Evolutionary conservation across 106 monocot species (phyloP), one percentile per base, ranked within the genome.

Genomic region (Dendrobium huoshanense): DNA sequence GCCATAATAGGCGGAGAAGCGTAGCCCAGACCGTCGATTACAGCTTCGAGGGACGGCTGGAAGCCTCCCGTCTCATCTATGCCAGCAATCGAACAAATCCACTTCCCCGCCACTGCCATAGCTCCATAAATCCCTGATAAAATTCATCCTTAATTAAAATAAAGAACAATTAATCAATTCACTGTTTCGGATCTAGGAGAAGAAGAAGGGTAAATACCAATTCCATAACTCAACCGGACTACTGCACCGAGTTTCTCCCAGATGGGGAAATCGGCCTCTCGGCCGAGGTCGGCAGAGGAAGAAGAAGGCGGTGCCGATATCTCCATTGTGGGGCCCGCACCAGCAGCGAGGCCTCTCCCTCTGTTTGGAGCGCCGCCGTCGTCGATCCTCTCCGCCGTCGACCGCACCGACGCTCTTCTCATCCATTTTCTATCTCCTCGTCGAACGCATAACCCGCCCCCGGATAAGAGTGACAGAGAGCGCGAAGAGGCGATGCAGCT

Each of bases 1-100:
- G 94, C 97, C 94, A 97, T 94, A 83, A 97, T 94, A 0, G 94
- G 97, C n/a, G 97, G 97, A 54, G 89, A 87, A 0, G 97, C 97
- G 77, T 94, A 97, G 8, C 97, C 97, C 27, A 97, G 90, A 4
- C 97, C 97, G 55, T 97, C 86, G 5, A 97, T 83, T 37, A 94
- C 81, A 37, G 97, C 97, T 59, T 92, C 82, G 20, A 97, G 80
- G 4, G 94, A 90, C 16, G 90, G 78, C 77, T 94, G 80, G 77
- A 90, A 94, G 20, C 97, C 97, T 51, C 96, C 96, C 11, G 77
- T 86, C 31, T 48, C 86, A 43, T 97, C 97, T 27, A 92, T 83
- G 25, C 97, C 97, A 1, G 90, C 86, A 45, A 91, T 86, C 15
- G 90, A 89, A 75, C 97, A 97, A 74, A 97, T 92, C 77, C 94